Conservation (phyloP, 179 eudicot species). For the Beta macrorhiza region DNA sequence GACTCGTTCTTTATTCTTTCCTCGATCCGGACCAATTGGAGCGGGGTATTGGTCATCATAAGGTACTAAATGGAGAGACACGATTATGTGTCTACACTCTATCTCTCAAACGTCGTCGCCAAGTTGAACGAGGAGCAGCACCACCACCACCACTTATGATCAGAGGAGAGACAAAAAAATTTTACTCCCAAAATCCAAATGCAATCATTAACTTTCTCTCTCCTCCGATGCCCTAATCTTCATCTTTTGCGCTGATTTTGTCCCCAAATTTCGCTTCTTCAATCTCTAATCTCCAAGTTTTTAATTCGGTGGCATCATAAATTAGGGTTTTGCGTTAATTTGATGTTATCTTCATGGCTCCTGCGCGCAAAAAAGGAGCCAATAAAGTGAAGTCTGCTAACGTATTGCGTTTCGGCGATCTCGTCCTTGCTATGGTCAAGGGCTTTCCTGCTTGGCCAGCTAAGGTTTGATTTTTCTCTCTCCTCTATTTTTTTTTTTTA, state of each 20-base stretch:
- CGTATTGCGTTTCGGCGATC: constrained; percentile 81
- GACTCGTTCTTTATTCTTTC: no score
- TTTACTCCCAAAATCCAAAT: constrained; percentile 10
- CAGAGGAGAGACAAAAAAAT: no score
- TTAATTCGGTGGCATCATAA: neutral
- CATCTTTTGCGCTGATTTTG: neutral
- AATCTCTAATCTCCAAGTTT: neutral
- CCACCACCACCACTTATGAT: no score
- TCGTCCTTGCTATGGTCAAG: constrained; percentile 81
- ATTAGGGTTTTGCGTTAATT: constrained; percentile 9
- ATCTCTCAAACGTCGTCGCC: no score
- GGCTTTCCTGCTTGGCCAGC: no score
- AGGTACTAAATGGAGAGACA: no score
- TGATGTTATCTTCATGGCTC: constrained; percentile 34
- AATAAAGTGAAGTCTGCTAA: constrained; percentile 42
- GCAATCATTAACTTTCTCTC: constrained; percentile 1
- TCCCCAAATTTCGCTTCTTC: neutral
- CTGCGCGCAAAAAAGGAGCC: constrained; percentile 47
- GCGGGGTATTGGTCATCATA: no score
- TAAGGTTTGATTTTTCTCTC: no score
- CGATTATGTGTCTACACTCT: no score
- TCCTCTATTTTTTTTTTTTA: no score
- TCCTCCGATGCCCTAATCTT: neutral
- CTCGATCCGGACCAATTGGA: no score
- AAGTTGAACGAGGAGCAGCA: no score